phyloP scores from a whole-genome alignment of 1,284 basidiomycete species.

The Malassezia globosa region DNA sequence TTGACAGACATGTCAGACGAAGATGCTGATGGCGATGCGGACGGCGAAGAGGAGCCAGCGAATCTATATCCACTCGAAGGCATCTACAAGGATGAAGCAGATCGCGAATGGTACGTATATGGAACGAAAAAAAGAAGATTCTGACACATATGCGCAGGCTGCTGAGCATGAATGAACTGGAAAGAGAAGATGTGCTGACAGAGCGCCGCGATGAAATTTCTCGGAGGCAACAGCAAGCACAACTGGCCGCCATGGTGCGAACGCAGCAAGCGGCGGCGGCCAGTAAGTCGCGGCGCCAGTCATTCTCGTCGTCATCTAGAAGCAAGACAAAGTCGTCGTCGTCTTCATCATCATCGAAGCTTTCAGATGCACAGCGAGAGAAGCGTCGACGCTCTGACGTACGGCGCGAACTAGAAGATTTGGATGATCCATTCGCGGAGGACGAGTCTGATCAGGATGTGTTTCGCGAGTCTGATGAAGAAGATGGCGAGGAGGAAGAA shows the following conservation, averaged over 20 bases:
- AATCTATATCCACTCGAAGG: constrained; percentile 68
- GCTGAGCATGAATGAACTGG: constrained; percentile 67
- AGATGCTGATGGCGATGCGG: constrained; percentile 2
- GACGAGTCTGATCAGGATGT: constrained; percentile 11
- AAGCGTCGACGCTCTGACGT: constrained; percentile 10
- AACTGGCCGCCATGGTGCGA: constrained; percentile 64
- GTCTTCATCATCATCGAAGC: too few relatives aligned
- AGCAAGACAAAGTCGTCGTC: too few relatives aligned
- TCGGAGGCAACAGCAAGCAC: constrained; percentile 60
- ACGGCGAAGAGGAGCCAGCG: constrained; percentile 28
- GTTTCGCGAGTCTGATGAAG: constrained; percentile 16
- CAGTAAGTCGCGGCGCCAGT: constrained; percentile 18
- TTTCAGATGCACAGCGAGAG: constrained; percentile 7
- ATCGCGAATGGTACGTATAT: constrained; percentile 61
- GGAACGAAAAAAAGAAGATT: too few relatives aligned
- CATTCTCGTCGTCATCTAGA: too few relatives aligned
- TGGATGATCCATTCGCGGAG: constrained; percentile 16
- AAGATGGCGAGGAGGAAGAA: too few relatives aligned
- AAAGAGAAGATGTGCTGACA: constrained; percentile 73
- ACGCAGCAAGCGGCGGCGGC: constrained; percentile 52
- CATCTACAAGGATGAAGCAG: constrained; percentile 71
- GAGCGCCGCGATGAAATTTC: constrained; percentile 69
- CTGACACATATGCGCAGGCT: constrained; percentile 54
- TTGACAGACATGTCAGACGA: constrained; percentile 26
- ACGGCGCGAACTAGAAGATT: constrained; percentile 16